Evolutionary conservation across 116 monocot species (phyloP), one percentile per base, ranked within the genome.

Genomic region (Dioscorea cayenensis): DNA sequence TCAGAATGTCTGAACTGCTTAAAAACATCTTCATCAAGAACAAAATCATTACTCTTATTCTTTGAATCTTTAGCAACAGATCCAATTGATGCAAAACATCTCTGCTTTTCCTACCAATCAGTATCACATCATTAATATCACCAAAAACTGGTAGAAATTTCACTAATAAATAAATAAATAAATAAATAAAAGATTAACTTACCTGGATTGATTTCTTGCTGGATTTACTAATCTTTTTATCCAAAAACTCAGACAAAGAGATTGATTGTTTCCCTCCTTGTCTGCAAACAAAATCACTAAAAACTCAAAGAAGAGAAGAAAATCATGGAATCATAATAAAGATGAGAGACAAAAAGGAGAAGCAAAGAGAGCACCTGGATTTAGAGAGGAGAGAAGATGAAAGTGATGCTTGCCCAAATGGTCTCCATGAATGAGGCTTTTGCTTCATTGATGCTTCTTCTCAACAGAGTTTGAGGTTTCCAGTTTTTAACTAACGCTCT

Each of bases 11-110:
- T 83, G 51, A 91, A 84, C 29, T 70, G 72, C 60, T 61, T 70
- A 49, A 91, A 85, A 67, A 78, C 60, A 49, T 80, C 72, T 17
- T 68, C 73, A 61, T 80, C 55, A 18, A 83, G 73, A 13, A 65
- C 27, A 38, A 36, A 73, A 8, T 68, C 68, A 21, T 37, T 64
- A 10, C 48, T 69, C 35, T 55, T 64, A 18, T 55, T 14, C 6
- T 21, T 37, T 16, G 38, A 50, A 20, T 51, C 65, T 23, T 21
- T 35, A 8, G 11, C 35, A 17, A 36, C 51, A 32, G 20, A 23
- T 36, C 73, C 73, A 65, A 65, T 49, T 1, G 67, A 72, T 22
- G 63, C 16, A 52, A 73, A 78, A 14, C 55, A 43, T 0, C 49
- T 51, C 60, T 28, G 23, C 37, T 72, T 78, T 49, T 62, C 61